A percentile compares a stretch with the other conserved stretches of the same genome.
These are phyloP conservation scores for Apiospora saccharicola DNA, from an alignment of 2,329 filamentous ascomycete species.

Conservation along the genomic window DNA sequence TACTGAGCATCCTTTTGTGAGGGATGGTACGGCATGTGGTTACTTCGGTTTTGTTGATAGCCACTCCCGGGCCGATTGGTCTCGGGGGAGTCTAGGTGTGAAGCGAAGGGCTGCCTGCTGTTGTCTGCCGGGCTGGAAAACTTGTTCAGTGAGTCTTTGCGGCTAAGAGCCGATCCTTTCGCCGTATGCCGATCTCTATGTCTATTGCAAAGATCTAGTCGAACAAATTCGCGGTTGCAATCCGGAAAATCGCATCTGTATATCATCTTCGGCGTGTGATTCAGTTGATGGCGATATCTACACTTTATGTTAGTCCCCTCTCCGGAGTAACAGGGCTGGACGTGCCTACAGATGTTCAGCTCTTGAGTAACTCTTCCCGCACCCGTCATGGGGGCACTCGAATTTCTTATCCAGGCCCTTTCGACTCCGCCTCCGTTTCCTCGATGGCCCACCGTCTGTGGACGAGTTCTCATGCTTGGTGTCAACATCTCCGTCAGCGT, in stretches of 20 bases:
- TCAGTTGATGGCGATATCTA: constrained; percentile 88
- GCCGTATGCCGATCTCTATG: constrained; percentile 83
- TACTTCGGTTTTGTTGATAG: constrained; percentile 49
- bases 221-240: constrained; percentile 89
- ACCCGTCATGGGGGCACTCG: constrained; percentile 84
- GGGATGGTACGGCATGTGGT: constrained; percentile 52
- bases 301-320: constrained; percentile 35
- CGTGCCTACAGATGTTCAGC: constrained; percentile 85
- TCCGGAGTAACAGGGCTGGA: background rate
- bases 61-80: constrained; percentile 52
- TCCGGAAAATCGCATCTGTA: constrained; percentile 93
- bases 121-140: constrained; percentile 15
- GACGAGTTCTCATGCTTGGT: constrained; percentile 56
- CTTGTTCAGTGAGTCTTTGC: constrained; percentile 66
- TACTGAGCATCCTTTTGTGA: constrained; percentile 56
- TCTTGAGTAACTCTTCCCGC: constrained; percentile 94
- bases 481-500: constrained; percentile 46
- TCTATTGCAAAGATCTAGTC: constrained; percentile 88
- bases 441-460: constrained; percentile 57
- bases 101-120: constrained; percentile 31
- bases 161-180: constrained; percentile 77
- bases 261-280: constrained; percentile 94
- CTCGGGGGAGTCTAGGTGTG: constrained; percentile 57
- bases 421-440: constrained; percentile 74
- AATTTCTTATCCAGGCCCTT: constrained; percentile 84